These are phyloP conservation scores for Crucibulum laeve DNA, from an alignment of 768 basidiomycete genomes.

Conservation along the genomic window DNA sequence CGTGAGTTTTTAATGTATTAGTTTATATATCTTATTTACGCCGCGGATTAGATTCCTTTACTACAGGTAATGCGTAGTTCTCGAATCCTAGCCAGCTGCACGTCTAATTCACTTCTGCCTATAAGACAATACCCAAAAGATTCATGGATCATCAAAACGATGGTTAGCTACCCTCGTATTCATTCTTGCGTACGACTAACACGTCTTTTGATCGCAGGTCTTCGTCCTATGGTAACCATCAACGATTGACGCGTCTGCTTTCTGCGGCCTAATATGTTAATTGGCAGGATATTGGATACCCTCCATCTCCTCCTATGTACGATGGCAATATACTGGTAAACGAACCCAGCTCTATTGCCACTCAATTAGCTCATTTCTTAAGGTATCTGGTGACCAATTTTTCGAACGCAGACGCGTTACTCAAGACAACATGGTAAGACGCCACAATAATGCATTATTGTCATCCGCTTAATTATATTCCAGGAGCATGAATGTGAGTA, in stretches of 20 bases:
- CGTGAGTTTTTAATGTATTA: constrained; percentile 19
- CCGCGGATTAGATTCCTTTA: constrained; percentile 31
- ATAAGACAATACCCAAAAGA: constrained; percentile 36
- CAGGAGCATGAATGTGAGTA: constrained; percentile 40
- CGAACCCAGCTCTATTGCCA: neutral
- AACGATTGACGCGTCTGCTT: neutral
- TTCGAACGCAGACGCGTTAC: constrained; percentile 29
- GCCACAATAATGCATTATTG: neutral
- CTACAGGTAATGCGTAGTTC: constrained; percentile 24
- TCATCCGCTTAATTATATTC: neutral
- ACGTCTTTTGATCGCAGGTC: constrained; percentile 19
- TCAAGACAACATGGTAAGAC: constrained; percentile 35
- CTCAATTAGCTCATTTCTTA: neutral
- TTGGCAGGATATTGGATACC: constrained; percentile 35
- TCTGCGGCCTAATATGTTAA: neutral
- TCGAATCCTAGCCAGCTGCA: neutral
- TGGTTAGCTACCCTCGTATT: constrained; percentile 23
- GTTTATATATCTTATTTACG: constrained; percentile 1
- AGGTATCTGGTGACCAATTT: constrained; percentile 48
- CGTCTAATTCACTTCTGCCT: neutral
- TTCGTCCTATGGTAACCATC: constrained; percentile 26
- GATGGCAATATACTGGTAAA: constrained; percentile 42
- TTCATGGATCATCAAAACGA: constrained; percentile 29
- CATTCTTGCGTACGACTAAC: neutral
- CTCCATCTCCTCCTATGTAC: constrained; percentile 40